phyloP scores from a whole-genome alignment of 108 stramenopile genomes.

The Epipyxis sp. region DNA sequence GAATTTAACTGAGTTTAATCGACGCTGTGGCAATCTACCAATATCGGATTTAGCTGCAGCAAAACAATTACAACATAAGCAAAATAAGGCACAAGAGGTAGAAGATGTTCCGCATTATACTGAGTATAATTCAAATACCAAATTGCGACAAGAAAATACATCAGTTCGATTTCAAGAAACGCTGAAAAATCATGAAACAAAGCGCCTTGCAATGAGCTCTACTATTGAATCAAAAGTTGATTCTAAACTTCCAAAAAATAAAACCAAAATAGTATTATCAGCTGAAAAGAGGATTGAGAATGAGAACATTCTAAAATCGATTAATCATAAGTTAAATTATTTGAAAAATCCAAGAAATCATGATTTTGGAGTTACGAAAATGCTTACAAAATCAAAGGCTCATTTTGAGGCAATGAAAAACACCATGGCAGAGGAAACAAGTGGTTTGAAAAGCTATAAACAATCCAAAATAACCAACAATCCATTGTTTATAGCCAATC shows the following conservation, averaged over 20 bases:
- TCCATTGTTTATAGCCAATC: conserved; percentile 12
- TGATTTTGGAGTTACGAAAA: neutral
- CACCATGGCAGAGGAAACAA: neutral
- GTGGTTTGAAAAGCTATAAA: neutral
- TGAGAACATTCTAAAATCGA: conserved; percentile 18
- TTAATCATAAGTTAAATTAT: conserved; percentile 28
- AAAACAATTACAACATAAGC: neutral
- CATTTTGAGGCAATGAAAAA: neutral
- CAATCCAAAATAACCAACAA: neutral
- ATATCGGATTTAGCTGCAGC: conserved; percentile 24
- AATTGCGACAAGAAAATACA: neutral
- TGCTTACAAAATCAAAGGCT: neutral
- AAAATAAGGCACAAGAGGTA: neutral
- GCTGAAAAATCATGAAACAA: neutral
- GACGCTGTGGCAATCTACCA: conserved; percentile 29
- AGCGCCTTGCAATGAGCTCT: neutral
- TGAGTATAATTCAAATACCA: neutral
- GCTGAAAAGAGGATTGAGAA: neutral
- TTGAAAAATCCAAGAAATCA: conserved; percentile 28
- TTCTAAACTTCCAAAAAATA: neutral
- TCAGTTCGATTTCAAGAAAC: conserved; percentile 16
- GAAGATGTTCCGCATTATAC: conserved; percentile 27
- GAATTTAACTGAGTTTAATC: conserved; percentile 3
- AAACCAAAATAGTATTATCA: too few species aligned
- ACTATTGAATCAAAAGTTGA: neutral